Evolutionary conservation across 2,329 filamentous ascomycete species (phyloP), one percentile per base, ranked within the genome.

Genomic region (Colletotrichum brevisporum): DNA sequence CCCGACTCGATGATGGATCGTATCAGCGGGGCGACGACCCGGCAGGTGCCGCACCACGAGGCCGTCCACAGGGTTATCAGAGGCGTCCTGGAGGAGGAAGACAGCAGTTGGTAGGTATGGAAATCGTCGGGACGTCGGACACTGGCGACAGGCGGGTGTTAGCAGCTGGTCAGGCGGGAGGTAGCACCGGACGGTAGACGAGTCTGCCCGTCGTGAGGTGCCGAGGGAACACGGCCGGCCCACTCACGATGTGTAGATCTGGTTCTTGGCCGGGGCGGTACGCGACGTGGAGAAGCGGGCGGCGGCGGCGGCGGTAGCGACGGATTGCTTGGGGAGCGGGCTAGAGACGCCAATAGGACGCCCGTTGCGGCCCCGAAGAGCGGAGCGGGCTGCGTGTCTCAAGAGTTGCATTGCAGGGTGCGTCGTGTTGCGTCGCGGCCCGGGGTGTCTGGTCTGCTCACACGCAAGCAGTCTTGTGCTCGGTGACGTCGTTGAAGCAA

Each of bases 41-140:
- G 82, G 76, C 88, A 90, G 16, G 86, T 85, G 5, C 83, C 78
- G 76, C 88, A 90, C 80, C 84, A 90, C 8, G 86, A 86, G 0
- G 88, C 83, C 0, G 87, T 89, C 88, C 88, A 91, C 48, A 90
- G 79, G 1, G 88, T 89, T 63, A 90, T 75, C n/a, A 90, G 83
- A 2, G 88, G 88, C 3, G 78, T 83, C 51, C 84, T 82, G 6
- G 86, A 81, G 6, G 86, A 86, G 2, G 85, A 83, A 3, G 86
- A 87, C 59, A 88, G 80, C n/a, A 85, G 81, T 65, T 88, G 82
- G 78, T 89, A 86, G 18, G 84, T 87, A 74, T 84, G 77, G 76
- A 90, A 85, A 71, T 88, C 84, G 73, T 86, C 82, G 53, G 83
- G 80, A 56, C 83, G 83, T 71, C 87, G 88, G 73, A 90, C 84